Evolutionary conservation across 495 filamentous ascomycete species (phyloP), one percentile per base, ranked within the genome.

Genomic region (Parachaetomium inaequale): DNA sequence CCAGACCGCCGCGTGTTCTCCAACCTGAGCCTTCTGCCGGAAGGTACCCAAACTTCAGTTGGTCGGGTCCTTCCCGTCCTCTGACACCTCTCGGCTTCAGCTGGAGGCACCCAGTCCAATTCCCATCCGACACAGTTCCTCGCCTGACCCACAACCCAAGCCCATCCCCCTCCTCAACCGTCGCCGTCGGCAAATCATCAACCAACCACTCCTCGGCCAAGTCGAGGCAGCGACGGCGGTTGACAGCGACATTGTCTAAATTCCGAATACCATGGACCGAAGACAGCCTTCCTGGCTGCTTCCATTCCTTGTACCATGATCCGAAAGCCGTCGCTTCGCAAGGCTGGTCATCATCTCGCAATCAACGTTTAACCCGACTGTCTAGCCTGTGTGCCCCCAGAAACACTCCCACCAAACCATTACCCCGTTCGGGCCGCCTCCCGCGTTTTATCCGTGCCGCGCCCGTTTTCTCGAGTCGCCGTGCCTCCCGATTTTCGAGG

Each of bases 381-480:
- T 43, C 40, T 49, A 49, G 46, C 46, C 46, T 26, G 14, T 54
- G 19, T 42, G 34, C 53, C n/a, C 51, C 51, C 12, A 23, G 26
- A 12, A 32, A 11, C 14, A 15, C 15, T 14, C 52, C 31, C 52
- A 5, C 32, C 2, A 40, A 14, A 17, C 7, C 8, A 7, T 21
- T 4, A 31, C n/a, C 1, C 17, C 32, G 11, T 10, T 14, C 21
- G 15, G 21, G 21, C 5, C 52, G 2, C 31, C 7, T 4, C 8
- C 26, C 25, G 3, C 52, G 7, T 8, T 5, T 12, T 32, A 62
- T 6, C 36, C 21, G 36, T 67, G 68, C 45, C 65, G 50, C 49
- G 65, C 68, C 40, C 70, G 36, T 43, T 72, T 72, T 29, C 68
- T 59, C 5, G 72, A 67, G 34, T 74, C 72, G 34, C 70, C 42